Percentiles rank a stretch among this genome's conserved stretches.
Evolutionary conservation across 176 grass and related monocot genomes (phyloP).

Genomic region (Tuctoria greenei): DNA sequence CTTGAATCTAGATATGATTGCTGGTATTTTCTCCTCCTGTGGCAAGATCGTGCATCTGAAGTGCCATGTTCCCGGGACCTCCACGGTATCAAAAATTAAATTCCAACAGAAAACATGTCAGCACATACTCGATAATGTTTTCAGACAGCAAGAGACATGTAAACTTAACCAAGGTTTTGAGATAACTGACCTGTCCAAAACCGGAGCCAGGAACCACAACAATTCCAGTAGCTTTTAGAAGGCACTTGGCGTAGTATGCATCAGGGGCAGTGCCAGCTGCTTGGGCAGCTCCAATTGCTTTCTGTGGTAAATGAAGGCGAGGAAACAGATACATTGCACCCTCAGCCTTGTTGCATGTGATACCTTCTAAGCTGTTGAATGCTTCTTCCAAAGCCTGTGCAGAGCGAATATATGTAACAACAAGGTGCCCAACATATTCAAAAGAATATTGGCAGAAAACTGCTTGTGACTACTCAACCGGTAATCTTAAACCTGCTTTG

Average conservation of each 20-base stretch:
- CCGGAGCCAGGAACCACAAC: constrained; percentile 86
- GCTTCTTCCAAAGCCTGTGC: constrained; percentile 91
- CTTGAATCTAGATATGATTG: constrained; percentile 62
- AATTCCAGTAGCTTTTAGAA: constrained; percentile 87
- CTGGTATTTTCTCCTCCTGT: constrained; percentile 77
- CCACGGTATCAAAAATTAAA: constrained; percentile 1
- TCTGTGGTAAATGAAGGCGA: constrained; percentile 68
- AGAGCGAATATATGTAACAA: constrained; percentile 13
- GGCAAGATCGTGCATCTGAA: constrained; percentile 80
- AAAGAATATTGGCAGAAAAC: background rate
- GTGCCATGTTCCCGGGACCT: constrained; percentile 84
- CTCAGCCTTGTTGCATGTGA: constrained; percentile 95
- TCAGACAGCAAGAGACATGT: background rate
- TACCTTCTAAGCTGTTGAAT: constrained; percentile 88
- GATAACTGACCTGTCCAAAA: constrained; percentile 76
- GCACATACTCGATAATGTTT: background rate
- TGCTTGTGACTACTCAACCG: background rate
- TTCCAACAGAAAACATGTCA: constrained; percentile 20
- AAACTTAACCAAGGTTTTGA: background rate
- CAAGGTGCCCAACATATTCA: background rate
- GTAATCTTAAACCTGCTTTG: background rate
- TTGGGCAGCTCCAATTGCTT: constrained; percentile 74
- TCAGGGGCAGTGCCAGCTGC: constrained; percentile 64
- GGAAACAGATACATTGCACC: constrained; percentile 99
- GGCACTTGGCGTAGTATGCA: constrained; percentile 68